Percentiles rank a stretch among this genome's conserved stretches.
Evolutionary conservation across 2,329 filamentous ascomycete genomes (phyloP).

Genomic region (Biscogniauxia marginata): DNA sequence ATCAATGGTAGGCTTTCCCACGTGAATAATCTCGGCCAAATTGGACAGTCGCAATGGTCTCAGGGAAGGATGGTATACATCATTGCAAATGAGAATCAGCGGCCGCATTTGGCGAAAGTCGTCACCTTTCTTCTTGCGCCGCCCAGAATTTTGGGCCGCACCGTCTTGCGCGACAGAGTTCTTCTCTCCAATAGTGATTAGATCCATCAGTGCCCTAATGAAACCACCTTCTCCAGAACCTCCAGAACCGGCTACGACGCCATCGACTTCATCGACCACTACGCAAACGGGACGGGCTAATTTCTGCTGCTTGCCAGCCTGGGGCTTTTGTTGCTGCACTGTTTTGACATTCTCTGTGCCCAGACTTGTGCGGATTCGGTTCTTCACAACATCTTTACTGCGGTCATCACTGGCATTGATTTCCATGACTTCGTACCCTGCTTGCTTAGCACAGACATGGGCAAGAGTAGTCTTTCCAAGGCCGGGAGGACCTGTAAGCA

Average conservation of each 20-base stretch:
- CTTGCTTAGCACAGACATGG: constrained; percentile 92
- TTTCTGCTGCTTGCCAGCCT: constrained; percentile 59
- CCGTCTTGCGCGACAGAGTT: constrained; percentile 51
- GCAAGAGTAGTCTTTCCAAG: constrained; percentile 95
- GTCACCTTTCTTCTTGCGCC: constrained; percentile 73
- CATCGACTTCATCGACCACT: constrained; percentile 94
- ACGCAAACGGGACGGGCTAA: constrained; percentile 86
- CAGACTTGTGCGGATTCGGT: constrained; percentile 84
- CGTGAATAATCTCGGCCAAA: constrained; percentile 85
- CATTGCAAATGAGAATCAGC: constrained; percentile 93
- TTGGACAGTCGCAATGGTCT: constrained; percentile 81
- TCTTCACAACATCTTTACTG: constrained; percentile 84
- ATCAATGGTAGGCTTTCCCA: constrained; percentile 84
- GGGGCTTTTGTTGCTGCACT: constrained; percentile 57
- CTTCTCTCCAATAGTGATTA: constrained; percentile 82
- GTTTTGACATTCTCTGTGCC: constrained; percentile 91
- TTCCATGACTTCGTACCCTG: constrained; percentile 93
- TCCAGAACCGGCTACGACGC: constrained; percentile 79
- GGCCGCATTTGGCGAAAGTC: constrained; percentile 85
- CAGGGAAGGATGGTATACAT: constrained; percentile 89
- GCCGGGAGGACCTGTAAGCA: constrained; percentile 88
- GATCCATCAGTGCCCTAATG: constrained; percentile 88
- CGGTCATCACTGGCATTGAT: constrained; percentile 98
- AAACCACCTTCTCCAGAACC: constrained; percentile 87
- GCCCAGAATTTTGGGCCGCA: constrained; percentile 34